phyloP scores from a whole-genome alignment of 139 green algal species.

The Picochlorum sp. region DNA sequence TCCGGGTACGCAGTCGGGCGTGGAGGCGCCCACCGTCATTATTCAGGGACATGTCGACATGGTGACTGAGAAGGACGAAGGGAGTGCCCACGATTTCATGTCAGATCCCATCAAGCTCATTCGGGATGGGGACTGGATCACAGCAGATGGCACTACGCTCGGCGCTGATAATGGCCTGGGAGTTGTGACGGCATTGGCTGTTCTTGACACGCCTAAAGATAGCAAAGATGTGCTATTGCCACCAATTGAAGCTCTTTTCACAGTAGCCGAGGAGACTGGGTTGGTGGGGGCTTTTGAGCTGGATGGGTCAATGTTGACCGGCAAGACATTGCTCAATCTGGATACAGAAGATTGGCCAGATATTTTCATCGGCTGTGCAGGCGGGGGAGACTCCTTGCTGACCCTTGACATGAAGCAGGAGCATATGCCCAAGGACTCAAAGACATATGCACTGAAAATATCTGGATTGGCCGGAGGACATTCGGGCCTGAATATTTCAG shows the following conservation, averaged over 20 bases:
- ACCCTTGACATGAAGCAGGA: slow-evolving; percentile 18
- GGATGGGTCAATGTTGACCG: slow-evolving; percentile 42
- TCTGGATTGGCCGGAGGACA: slow-evolving; percentile 50
- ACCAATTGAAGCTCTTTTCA: slow-evolving; percentile 71
- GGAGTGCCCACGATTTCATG: slow-evolving; percentile 52
- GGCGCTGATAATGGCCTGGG: slow-evolving; percentile 70
- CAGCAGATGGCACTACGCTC: slow-evolving; percentile 59
- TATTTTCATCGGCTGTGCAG: slow-evolving; percentile 66
- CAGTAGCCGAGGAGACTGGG: slow-evolving; percentile 62
- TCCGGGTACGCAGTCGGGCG: slow-evolving; percentile 46
- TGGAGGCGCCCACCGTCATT: slow-evolving; percentile 48
- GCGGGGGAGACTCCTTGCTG: slow-evolving; percentile 51
- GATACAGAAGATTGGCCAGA: slow-evolving; percentile 71
- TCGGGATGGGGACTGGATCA: slow-evolving; percentile 54
- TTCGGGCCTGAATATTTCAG: slow-evolving; percentile 47
- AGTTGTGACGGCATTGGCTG: slow-evolving; percentile 48
- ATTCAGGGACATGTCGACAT: slow-evolving; percentile 75
- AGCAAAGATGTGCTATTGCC: slow-evolving; percentile 37
- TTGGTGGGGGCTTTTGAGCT: slow-evolving; percentile 50
- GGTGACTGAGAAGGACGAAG: slow-evolving; percentile 57
- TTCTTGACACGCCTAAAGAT: slow-evolving; percentile 39
- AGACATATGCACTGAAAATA: slow-evolving; percentile 17
- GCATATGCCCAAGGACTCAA: neutral
- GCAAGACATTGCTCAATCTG: slow-evolving; percentile 63
- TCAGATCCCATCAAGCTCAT: slow-evolving; percentile 40